Evolutionary conservation across 805 yeast species (phyloP).

Genomic region (Dipodascopsis uninucleata): DNA sequence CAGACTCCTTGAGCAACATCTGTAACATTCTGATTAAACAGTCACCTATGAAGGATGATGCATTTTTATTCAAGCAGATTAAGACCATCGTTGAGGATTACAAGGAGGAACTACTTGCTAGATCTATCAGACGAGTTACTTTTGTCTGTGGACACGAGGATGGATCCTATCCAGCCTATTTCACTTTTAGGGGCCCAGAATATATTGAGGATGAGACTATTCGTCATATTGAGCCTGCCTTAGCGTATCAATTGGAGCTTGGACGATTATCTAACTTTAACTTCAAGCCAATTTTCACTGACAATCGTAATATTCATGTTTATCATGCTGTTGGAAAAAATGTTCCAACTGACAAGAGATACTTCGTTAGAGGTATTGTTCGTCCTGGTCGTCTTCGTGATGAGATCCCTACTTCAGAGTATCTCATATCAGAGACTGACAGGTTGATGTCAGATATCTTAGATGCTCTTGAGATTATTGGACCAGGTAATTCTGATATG

Average conservation of each 20-base stretch:
- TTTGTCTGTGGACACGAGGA: slow-evolving; percentile 79
- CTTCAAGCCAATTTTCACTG: slow-evolving; percentile 91
- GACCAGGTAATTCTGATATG: slow-evolving; percentile 90
- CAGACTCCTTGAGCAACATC: slow-evolving; percentile 60
- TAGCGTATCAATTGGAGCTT: slow-evolving; percentile 94
- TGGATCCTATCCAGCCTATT: slow-evolving; percentile 92
- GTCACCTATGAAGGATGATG: slow-evolving; percentile 66
- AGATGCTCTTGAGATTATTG: slow-evolving; percentile 91
- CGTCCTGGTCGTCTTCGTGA: slow-evolving; percentile 94
- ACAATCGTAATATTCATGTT: slow-evolving; percentile 95
- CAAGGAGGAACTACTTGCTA: slow-evolving; percentile 63
- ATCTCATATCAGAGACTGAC: slow-evolving; percentile 92
- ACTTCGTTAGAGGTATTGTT: slow-evolving; percentile 94
- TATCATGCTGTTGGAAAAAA: slow-evolving; percentile 95
- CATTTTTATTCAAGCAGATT: slow-evolving; percentile 60
- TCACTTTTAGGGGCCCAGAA: slow-evolving; percentile 86
- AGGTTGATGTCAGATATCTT: slow-evolving; percentile 92
- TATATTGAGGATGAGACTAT: slow-evolving; percentile 86
- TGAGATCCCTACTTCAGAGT: slow-evolving; percentile 88
- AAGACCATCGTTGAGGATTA: slow-evolving; percentile 61
- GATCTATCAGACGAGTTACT: slow-evolving; percentile 86
- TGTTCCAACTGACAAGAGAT: slow-evolving; percentile 88
- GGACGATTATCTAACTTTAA: slow-evolving; percentile 92
- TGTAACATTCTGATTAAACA: slow-evolving; percentile 74
- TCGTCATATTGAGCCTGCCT: slow-evolving; percentile 97